Evolutionary conservation across 306 rosid species (phyloP).

Genomic region (Cucumis cinereus): DNA sequence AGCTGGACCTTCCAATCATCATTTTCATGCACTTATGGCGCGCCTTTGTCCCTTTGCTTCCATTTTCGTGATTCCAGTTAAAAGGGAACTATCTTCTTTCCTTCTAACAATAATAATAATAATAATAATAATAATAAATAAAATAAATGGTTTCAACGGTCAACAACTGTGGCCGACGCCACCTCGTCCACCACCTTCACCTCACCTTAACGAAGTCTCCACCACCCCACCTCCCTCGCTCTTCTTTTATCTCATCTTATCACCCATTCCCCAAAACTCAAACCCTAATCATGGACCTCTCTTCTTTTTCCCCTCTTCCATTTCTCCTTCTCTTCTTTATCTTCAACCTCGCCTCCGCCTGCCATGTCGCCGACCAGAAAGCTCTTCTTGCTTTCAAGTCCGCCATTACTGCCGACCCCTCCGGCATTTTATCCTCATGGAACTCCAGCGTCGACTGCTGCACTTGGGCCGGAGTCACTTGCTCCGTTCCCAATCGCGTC

Average conservation of each 20-base stretch:
- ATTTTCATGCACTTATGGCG: too few relatives aligned
- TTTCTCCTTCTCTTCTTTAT: not conserved
- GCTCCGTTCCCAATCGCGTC: slow-evolving; percentile 41
- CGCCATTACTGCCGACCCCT: slow-evolving; percentile 61
- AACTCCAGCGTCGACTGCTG: slow-evolving; percentile 53
- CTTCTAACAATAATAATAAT: too few relatives aligned
- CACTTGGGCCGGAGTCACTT: slow-evolving; percentile 40
- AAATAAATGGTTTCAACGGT: not conserved
- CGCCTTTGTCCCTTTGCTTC: too few relatives aligned
- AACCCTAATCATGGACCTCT: not conserved
- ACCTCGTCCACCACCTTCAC: not conserved
- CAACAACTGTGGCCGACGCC: not conserved
- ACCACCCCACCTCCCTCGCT: not conserved
- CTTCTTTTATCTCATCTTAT: too few relatives aligned
- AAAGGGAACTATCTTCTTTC: too few relatives aligned
- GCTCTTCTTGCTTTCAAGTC: slow-evolving; percentile 67
- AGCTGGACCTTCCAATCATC: not conserved
- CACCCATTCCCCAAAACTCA: too few relatives aligned
- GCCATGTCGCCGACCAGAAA: slow-evolving; percentile 43
- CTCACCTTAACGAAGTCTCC: not conserved
- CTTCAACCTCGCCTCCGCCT: slow-evolving; percentile 16
- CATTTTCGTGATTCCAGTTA: too few relatives aligned
- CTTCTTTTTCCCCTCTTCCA: slow-evolving; percentile 1
- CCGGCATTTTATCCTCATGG: slow-evolving; percentile 48
- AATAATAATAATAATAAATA: too few relatives aligned